Evolutionary conservation across 306 rosid species (phyloP).

Genomic region (Castanea sativa): DNA sequence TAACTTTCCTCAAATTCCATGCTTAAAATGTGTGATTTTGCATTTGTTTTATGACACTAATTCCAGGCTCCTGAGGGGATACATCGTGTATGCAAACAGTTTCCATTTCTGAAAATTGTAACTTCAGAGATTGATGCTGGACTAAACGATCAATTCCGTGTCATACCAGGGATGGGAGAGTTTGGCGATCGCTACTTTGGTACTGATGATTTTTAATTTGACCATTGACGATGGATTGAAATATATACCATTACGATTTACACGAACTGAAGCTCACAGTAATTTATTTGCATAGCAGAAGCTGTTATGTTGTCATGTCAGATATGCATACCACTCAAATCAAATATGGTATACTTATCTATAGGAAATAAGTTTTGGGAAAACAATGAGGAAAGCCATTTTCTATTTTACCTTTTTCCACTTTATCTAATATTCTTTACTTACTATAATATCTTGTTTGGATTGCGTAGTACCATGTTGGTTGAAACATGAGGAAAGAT

Average conservation of each 20-base stretch:
- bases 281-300: background rate
- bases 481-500: too few species aligned
- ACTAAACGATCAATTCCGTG: background rate
- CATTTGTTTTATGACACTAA: background rate
- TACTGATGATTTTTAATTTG: background rate
- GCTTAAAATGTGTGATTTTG: background rate
- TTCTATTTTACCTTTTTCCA: too few species aligned
- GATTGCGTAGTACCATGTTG: too few species aligned
- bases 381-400: too few species aligned
- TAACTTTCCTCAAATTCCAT: background rate
- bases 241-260: background rate
- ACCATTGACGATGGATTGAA: background rate
- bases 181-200: conserved; percentile 7
- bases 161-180: background rate
- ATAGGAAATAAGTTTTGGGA: too few species aligned
- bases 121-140: conserved; percentile 1
- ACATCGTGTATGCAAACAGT: background rate
- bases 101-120: background rate
- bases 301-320: background rate
- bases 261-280: background rate
- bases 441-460: too few species aligned
- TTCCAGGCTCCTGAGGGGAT: conserved; percentile 6
- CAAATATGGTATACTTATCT: background rate
- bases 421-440: too few species aligned
- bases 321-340: background rate